These are phyloP conservation scores for Agaricus blazei DNA, from an alignment of 768 basidiomycete genomes.

Conservation along the genomic window DNA sequence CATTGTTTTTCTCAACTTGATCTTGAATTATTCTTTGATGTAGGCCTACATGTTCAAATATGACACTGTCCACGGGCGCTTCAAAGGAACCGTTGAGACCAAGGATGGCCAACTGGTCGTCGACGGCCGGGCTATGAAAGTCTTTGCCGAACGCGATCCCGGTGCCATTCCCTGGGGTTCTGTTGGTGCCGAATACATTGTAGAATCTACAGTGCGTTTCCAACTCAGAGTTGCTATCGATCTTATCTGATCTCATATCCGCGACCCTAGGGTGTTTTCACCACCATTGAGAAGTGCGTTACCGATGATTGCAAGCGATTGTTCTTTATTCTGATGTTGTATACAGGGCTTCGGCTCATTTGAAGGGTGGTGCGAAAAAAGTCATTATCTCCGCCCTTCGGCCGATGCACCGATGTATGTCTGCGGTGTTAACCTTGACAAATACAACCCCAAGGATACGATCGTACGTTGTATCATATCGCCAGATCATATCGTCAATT, in stretches of 20 bases:
- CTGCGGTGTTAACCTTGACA: slow-evolving; percentile 90
- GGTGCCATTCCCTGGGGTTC: slow-evolving; percentile 77
- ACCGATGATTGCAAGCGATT: slow-evolving; percentile 6
- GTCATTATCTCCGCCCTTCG: slow-evolving; percentile 99
- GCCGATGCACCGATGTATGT: slow-evolving; percentile 95
- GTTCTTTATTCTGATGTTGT: slow-evolving; percentile 6
- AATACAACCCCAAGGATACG: slow-evolving; percentile 82
- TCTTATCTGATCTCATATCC: slow-evolving; percentile 14
- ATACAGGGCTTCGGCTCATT: slow-evolving; percentile 76
- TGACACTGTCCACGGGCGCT: slow-evolving; percentile 90
- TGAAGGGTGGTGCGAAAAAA: slow-evolving; percentile 99
- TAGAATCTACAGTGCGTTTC: slow-evolving; percentile 84
- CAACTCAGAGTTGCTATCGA: slow-evolving; percentile 2
- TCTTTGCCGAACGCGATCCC: slow-evolving; percentile 87
- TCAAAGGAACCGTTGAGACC: slow-evolving; percentile 76
- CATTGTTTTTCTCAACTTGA: neutral
- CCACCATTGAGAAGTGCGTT: slow-evolving; percentile 80
- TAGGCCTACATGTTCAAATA: slow-evolving; percentile 99
- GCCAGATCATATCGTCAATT: neutral
- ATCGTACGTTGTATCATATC: slow-evolving; percentile 50
- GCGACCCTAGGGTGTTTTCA: slow-evolving; percentile 86
- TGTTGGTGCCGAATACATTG: slow-evolving; percentile 85
- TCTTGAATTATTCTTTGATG: neutral
- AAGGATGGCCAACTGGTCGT: slow-evolving; percentile 78
- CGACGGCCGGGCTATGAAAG: slow-evolving; percentile 68